Evolutionary conservation across 169 alveolate species (phyloP).

Genomic region (Plasmodium adleri): DNA sequence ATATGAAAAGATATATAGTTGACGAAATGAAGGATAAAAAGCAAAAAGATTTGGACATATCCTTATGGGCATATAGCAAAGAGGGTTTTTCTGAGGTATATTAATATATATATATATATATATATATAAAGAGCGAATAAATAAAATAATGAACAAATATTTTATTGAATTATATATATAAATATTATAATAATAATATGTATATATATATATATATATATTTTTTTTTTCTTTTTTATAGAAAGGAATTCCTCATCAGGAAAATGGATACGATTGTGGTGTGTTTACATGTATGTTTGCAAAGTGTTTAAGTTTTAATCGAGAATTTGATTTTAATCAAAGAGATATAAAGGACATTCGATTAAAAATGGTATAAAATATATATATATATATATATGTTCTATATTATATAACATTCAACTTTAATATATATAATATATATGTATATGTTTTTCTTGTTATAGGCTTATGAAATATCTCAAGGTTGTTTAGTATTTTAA

Average conservation of each 20-base stretch:
- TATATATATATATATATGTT: neutral
- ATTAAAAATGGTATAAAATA: constrained; percentile 78
- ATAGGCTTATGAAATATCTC: constrained; percentile 71
- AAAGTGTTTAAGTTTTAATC: constrained; percentile 86
- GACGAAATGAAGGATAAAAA: constrained; percentile 86
- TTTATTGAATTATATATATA: neutral
- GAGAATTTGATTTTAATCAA: constrained; percentile 88
- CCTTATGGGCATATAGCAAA: constrained; percentile 30
- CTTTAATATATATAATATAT: neutral
- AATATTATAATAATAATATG: neutral
- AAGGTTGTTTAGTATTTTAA: constrained; percentile 30
- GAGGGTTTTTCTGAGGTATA: constrained; percentile 48
- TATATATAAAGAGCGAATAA: neutral
- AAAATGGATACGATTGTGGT: constrained; percentile 92
- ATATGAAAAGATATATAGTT: constrained; percentile 81
- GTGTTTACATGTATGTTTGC: constrained; percentile 92
- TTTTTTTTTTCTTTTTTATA: neutral
- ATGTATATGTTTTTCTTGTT: constrained; percentile 2
- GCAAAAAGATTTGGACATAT: constrained; percentile 39
- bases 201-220: neutral
- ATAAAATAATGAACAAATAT: neutral
- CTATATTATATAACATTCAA: neutral
- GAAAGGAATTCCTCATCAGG: constrained; percentile 85
- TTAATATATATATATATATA: neutral
- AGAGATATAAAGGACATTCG: constrained; percentile 80